A percentile compares a stretch with the other conserved stretches of the same genome.
These are phyloP conservation scores for Steccherinum ochraceum DNA, from an alignment of 768 basidiomycete species.

Conservation along the genomic window DNA sequence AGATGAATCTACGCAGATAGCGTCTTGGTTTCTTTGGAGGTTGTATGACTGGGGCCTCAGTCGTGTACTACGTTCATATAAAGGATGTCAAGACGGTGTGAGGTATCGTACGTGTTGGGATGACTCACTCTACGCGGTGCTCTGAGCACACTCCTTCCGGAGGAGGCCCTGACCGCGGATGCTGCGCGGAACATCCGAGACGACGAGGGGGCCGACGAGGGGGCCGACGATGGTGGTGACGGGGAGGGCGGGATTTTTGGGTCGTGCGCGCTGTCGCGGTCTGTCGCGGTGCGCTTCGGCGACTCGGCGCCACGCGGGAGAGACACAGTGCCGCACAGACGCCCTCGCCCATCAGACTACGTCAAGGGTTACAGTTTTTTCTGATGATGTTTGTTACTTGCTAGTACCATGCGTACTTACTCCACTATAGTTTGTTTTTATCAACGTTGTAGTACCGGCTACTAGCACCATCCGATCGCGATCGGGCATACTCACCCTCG, in stretches of 20 bases:
- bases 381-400: too few species aligned
- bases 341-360: too few species aligned
- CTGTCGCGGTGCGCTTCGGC: too few species aligned
- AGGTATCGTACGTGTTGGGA: conserved; percentile 3
- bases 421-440: too few species aligned
- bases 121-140: conserved; percentile 53
- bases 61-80: conserved; percentile 44
- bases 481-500: too few species aligned
- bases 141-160: conserved; percentile 41
- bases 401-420: too few species aligned
- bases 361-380: too few species aligned
- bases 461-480: too few species aligned
- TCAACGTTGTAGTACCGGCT: too few species aligned
- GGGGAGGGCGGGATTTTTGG: too few species aligned
- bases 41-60: conserved; percentile 37
- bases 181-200: conserved; percentile 48
- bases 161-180: conserved; percentile 39
- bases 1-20: conserved; percentile 52
- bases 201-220: neutral
- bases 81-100: conserved; percentile 2
- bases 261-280: neutral
- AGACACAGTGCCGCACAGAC: too few species aligned
- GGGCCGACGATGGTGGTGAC: conserved; percentile 14
- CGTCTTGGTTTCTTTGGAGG: conserved; percentile 47
- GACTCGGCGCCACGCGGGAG: too few species aligned